These are phyloP conservation scores for Beverwykella pulmonaria DNA, from an alignment of 495 filamentous ascomycete species.

Conservation along the genomic window DNA sequence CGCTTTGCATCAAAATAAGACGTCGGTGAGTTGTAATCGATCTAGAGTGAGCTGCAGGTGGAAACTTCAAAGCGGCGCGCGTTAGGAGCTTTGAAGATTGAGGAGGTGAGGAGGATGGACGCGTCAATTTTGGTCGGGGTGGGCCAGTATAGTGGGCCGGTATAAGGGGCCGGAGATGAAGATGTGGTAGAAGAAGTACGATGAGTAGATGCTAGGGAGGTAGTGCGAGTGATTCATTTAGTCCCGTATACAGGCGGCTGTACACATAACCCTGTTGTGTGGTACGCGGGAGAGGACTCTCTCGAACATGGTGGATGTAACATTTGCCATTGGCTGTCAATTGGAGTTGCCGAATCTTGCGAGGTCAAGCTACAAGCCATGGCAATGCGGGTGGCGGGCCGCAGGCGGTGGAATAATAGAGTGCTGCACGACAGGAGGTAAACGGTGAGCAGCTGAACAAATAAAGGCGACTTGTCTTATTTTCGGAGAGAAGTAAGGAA, in stretches of 20 bases:
- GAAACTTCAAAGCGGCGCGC: not conserved
- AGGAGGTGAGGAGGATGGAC: not conserved
- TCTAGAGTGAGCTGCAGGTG: not conserved
- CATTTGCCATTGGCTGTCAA: too few species aligned
- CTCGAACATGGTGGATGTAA: not conserved
- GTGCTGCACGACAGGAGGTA: too few species aligned
- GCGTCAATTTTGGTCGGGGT: not conserved
- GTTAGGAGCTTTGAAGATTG: not conserved
- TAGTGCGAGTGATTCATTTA: not conserved
- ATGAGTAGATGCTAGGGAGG: not conserved
- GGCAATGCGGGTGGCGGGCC: too few species aligned
- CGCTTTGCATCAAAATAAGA: not conserved
- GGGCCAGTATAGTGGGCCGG: too few species aligned
- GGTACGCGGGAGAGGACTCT: not conserved
- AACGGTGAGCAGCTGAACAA: too few species aligned
- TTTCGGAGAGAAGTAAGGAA: too few species aligned
- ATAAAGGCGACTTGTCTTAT: too few species aligned
- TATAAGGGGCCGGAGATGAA: slow-evolving; percentile 7
- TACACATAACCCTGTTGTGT: not conserved
- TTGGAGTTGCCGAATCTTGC: too few species aligned
- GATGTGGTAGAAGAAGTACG: slow-evolving; percentile 1
- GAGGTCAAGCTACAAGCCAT: too few species aligned
- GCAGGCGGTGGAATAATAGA: too few species aligned
- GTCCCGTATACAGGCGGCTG: not conserved
- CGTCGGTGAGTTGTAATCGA: not conserved